Evolutionary conservation across 2,329 filamentous ascomycete genomes (phyloP), one percentile per base, ranked within the genome.

Genomic region (Bipolaris gigantea): DNA sequence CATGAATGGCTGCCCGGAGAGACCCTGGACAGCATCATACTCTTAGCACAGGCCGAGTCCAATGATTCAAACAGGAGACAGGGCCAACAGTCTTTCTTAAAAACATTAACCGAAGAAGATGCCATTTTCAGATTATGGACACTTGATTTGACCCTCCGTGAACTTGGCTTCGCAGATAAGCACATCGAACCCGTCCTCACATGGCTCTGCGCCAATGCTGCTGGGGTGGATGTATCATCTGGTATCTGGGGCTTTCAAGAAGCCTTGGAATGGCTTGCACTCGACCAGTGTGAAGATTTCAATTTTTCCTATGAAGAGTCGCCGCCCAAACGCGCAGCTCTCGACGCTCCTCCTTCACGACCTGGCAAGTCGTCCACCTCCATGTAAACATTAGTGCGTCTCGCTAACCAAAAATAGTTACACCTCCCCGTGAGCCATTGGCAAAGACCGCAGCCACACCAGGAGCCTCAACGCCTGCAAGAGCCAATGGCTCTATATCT

Each of bases 201-300:
- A 47, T 74, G 72, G 72, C 58, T 74, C 0, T 74, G 71, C 48
- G 70, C 70, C 13, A 66, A 73, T 53, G 72, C 74, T 19, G 66
- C 60, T 34, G 61, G 61, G 33, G 27, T 73, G n/a, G 86, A 85
- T 57, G 81, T 88, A 50, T 77, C 80, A 2, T 67, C 78, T 19
- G 81, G 81, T 39, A 83, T 92, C 13, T 96, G 91, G 89, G 92
- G 92, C 9, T 77, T 97, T 33, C 88, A 95, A 57, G 92, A 96
- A 74, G 86, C 89, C 23, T 73, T 99, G 18, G 90, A 97, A 64
- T 96, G 92, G 90, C 81, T 97, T 49, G 90, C 91, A n/a, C 79
- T 90, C 60, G 85, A 94, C 69, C 90, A 88, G 64, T 77, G 81
- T 13, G 77, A 81, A 58, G 83, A 86, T 1, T 87, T 92, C 63